Conservation (phyloP, 345 rosid species). For the Sisymbrium altissimum region DNA sequence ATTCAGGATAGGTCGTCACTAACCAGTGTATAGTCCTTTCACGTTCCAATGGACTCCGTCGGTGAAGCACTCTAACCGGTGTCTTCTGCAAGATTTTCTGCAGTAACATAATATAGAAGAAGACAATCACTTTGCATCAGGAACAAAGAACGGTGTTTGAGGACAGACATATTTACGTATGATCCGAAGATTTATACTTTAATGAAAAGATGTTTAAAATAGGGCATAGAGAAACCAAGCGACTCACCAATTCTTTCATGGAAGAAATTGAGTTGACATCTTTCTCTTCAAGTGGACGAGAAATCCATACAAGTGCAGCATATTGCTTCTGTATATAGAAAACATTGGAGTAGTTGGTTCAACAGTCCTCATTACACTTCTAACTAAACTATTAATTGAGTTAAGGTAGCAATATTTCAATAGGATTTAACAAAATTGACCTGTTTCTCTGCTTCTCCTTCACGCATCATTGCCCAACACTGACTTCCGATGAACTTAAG, state of each 20-base stretch:
- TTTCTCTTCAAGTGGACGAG: constrained; percentile 75
- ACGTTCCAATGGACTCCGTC: constrained; percentile 91
- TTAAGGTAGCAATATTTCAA: constrained; percentile 1
- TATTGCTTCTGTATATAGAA: constrained; percentile 69
- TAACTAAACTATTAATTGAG: not conserved
- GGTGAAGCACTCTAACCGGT: constrained; percentile 93
- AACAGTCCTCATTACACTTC: not conserved
- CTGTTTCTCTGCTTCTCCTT: constrained; percentile 98
- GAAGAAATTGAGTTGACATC: constrained; percentile 56
- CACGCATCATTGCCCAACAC: constrained; percentile 89
- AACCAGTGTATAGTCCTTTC: constrained; percentile 82
- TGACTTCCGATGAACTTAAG: constrained; percentile 62
- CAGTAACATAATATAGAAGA: constrained; percentile 7
- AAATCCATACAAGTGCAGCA: constrained; percentile 89
- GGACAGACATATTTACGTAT: not conserved
- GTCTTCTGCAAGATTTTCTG: constrained; percentile 83
- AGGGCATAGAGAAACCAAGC: not conserved
- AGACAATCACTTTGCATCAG: not conserved
- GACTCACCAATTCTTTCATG: constrained; percentile 61
- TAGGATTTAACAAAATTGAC: constrained; percentile 25
- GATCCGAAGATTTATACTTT: not conserved
- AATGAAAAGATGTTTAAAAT: not conserved
- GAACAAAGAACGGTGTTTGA: not conserved
- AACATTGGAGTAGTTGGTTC: not conserved
- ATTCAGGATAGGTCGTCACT: not conserved